Evolutionary conservation across 2,329 filamentous ascomycete genomes (phyloP).

Genomic region (Polytolypa hystricis): DNA sequence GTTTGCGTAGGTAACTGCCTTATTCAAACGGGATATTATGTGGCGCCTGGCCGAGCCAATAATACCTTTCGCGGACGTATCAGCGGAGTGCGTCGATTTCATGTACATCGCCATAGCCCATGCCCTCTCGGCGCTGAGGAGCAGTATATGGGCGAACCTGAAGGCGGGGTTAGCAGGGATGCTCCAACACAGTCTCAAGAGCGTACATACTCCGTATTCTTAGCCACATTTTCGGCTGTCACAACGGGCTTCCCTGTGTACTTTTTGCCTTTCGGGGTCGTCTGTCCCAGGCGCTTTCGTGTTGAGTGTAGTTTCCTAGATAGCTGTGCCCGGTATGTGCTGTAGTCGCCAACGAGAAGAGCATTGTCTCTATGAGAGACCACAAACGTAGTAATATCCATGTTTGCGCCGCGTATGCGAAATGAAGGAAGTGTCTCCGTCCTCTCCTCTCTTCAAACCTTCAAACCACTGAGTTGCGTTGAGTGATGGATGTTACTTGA

Average conservation of each 20-base stretch:
- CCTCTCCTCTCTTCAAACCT: no score
- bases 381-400: constrained; percentile 86
- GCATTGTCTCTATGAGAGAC: constrained; percentile 70
- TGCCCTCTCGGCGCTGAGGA: constrained; percentile 78
- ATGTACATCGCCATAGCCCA: constrained; percentile 96
- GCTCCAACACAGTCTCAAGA: constrained; percentile 3
- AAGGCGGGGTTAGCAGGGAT: constrained; percentile 11
- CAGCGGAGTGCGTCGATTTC: constrained; percentile 69
- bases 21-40: constrained; percentile 76
- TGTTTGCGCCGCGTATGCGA: no score
- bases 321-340: constrained; percentile 68
- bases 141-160: constrained; percentile 66
- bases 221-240: constrained; percentile 62
- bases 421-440: no score
- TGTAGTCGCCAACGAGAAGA: constrained; percentile 79
- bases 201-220: constrained; percentile 59
- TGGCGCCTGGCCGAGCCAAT: constrained; percentile 71
- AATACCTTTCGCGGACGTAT: constrained; percentile 61
- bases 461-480: no score
- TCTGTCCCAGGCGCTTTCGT: constrained; percentile 73
- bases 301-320: constrained; percentile 71
- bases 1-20: constrained; percentile 61
- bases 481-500: neutral
- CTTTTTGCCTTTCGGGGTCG: constrained; percentile 78
- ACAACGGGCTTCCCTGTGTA: constrained; percentile 60